Evolutionary conservation across 179 eudicot species (phyloP), one percentile per base, ranked within the genome.

Genomic region (Beta lomatogona): DNA sequence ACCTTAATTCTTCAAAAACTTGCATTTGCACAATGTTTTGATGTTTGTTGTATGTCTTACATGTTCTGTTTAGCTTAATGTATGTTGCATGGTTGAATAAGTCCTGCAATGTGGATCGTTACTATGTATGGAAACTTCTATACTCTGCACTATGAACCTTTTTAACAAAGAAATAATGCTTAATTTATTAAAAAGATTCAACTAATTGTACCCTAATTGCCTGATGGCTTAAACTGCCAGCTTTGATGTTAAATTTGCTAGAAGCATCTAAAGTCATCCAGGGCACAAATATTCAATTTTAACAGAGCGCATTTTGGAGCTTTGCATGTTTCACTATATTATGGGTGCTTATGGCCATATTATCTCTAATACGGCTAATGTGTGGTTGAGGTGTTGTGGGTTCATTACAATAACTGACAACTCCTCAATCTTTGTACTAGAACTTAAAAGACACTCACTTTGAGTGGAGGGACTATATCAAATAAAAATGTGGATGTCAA

Each of bases 1-100:
- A 89, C 31, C 45, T 84, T 25, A 25, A 25, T 25, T 25, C 87
- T 80, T 81, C 66, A 77, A 54, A 55, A 44, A 73, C 57, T 83
- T 50, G 45, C 55, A 52, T 52, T 75, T 31, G 12, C 66, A 21
- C 15, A 66, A 64, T 14, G 16, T 73, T 63, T 60, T 82, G 74
- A 11, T 28, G 22, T 63, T 73, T 72, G 68, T 71, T 69, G 44
- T 7, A 53, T 77, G 55, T 57, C 69, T 22, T 73, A 69, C 25
- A 65, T 6, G 22, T 28, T 46, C 11, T 71, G 50, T 46, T 58
- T 60, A 80, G 5, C 60, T 60, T 53, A 22, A 31, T 50, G 6
- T 73, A 53, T 52, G 78, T 52, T 73, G 10, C 36, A 31, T 22
- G 10, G 79, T 54, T 64, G 25, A 65, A 41, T 18, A 60, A 53